Percentiles rank a stretch among this genome's conserved stretches.
These are phyloP conservation scores for Hypoxylon rickii DNA, from an alignment of 495 filamentous ascomycete species.

Conservation along the genomic window DNA sequence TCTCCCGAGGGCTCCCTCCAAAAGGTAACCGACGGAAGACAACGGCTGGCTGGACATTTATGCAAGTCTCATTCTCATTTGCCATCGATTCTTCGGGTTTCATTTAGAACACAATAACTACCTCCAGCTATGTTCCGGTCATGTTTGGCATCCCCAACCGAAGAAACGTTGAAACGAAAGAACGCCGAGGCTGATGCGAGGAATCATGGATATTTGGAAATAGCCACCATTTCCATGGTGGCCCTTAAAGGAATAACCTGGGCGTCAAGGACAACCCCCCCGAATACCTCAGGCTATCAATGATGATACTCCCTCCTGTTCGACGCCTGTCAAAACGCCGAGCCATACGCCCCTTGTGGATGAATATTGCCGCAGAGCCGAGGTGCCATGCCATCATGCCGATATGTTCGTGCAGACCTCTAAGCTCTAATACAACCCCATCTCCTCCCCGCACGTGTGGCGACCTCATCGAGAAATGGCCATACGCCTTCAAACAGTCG, in stretches of 20 bases:
- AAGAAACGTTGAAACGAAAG: conserved; percentile 17
- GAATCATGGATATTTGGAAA: conserved; percentile 1
- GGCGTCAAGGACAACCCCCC: background rate
- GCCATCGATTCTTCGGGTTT: background rate
- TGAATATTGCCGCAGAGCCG: conserved; percentile 4
- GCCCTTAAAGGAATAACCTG: conserved; percentile 6
- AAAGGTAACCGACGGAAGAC: too few species aligned
- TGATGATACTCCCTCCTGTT: conserved; percentile 15
- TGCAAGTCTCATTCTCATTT: background rate
- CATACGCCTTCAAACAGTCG: background rate
- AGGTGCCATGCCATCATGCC: background rate
- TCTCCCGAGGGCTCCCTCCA: too few species aligned
- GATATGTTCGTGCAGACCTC: background rate
- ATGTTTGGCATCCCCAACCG: conserved; percentile 14
- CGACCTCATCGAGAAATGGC: conserved; percentile 7
- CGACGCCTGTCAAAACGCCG: conserved; percentile 23
- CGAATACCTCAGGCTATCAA: background rate
- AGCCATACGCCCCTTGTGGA: conserved; percentile 13
- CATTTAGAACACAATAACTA: background rate
- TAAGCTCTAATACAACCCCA: background rate
- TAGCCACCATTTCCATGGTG: conserved; percentile 2
- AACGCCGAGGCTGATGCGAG: conserved; percentile 22
- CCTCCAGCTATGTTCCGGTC: conserved; percentile 2
- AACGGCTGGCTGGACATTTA: too few species aligned
- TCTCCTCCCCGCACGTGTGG: background rate